Conservation (phyloP, 805 yeast species). For the Huiozyma naganishii region DNA sequence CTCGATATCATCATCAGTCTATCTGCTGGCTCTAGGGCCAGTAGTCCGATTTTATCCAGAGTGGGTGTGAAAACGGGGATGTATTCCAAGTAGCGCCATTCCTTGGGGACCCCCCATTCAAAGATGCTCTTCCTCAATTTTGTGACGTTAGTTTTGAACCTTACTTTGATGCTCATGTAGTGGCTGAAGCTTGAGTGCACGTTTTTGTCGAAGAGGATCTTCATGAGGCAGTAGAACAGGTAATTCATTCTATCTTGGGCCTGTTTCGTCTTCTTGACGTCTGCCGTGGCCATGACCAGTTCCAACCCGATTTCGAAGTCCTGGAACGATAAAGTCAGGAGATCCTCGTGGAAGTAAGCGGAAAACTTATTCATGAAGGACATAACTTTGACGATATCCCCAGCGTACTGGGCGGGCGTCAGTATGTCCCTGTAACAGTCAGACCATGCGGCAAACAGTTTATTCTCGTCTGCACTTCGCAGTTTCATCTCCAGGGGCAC, state of each 20-base stretch:
- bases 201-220: constrained; percentile 12
- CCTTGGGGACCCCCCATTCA: constrained; percentile 24
- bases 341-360: constrained; percentile 13
- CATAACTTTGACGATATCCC: constrained; percentile 23
- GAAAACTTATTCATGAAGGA: constrained; percentile 23
- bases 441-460: background rate
- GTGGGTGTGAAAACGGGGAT: constrained; percentile 18
- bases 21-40: constrained; percentile 18
- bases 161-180: constrained; percentile 11
- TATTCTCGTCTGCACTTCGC: no score
- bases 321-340: constrained; percentile 21
- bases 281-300: constrained; percentile 11
- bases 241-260: constrained; percentile 22
- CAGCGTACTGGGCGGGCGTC: constrained; percentile 19
- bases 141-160: constrained; percentile 14
- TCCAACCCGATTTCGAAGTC: constrained; percentile 25
- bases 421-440: background rate
- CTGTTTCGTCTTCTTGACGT: constrained; percentile 12
- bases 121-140: constrained; percentile 13
- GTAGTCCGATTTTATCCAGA: constrained; percentile 17
- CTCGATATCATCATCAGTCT: constrained; percentile 17
- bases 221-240: constrained; percentile 17
- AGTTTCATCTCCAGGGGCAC: constrained; percentile 9
- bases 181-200: constrained; percentile 6
- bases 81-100: constrained; percentile 19